Base-by-base conservation (phyloP, 2,329 filamentous ascomycete species). In the Neopestalotiopsis sp. region DNA sequence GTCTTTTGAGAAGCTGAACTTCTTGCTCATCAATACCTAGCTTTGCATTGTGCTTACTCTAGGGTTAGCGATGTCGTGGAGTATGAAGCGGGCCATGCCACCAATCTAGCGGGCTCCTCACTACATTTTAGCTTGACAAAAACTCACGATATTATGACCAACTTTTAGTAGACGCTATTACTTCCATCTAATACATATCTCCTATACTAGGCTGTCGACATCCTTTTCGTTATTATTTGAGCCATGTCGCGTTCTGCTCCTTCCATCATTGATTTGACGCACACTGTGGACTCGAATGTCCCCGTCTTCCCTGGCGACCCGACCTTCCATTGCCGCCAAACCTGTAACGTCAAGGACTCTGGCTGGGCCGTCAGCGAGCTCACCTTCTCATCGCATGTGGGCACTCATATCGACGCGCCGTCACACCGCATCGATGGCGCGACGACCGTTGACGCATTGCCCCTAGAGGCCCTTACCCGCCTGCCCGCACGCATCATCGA, bases 301-400 rank as follows among this genome's bases (percentile, higher is more conserved):
- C n/a, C 38, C 42, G 40, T 64, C 13, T 64, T 49, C 28, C 61
- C 61, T 9, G 61, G 61, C 28, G 61, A 64, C 42, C 61, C 61
- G 14, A 14, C 61, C 38, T 64, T 64, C 28, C 61, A 64, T 10
- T 64, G 61, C 40, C 61, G 61, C 14, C 61, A 64, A 28, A 17
- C 61, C 12, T 64, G 61, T 12, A 49, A 17, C 10, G 28, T 64
- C 40, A 20, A 34, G 38, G 61, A 64, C 2, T 45, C 38, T 4
- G 61, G 40, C 38, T 64, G 61, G 61, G 61, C 61, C 10, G 61
- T 64, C 4, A 64, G 61, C 61, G 38, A 64, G 7, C 61, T 64
- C n/a, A 6, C 40, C 10, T 49, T 64, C 7, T 64, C 61, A 6
- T 64, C 61, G n/a, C 61, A 64, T 20, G 61, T 49, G 20, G 61